Base-by-base conservation (phyloP, 2,329 filamentous ascomycete species). In the Ilyonectria mors-panacis region DNA sequence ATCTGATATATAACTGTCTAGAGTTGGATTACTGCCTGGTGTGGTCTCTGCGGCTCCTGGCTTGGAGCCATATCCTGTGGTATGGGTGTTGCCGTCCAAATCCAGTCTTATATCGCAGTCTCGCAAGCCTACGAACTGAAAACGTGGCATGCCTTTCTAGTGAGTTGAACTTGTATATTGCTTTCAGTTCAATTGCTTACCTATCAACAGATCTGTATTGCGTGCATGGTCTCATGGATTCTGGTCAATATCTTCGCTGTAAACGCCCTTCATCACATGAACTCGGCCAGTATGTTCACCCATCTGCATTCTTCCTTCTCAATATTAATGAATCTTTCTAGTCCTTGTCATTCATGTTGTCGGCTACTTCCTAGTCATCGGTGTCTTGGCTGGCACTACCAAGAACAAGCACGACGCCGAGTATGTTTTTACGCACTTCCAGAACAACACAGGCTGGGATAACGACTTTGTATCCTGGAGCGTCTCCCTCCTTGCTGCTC, bases 21-120 rank as follows among this genome's bases (percentile, higher is more conserved):
- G 54, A 56, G 54, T 23, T 56, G 54, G 54, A 44, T 56, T 13
- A 56, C 54, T 13, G 54, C 54, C 8, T 56, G 54, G 54, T 56
- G 54, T n/a, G 54, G 54, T 3, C 54, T 56, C 9, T 56, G 54
- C 9, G 54, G 54, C 6, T 44, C 35, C 5, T 56, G 54, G 54
- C 37, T 56, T 26, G 54, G 54, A n/a, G 54, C 54, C 17, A 28
- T 56, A 21, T 44, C 35, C 4, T 56, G 54, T 44, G 54, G 54
- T 13, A 56, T 56, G 54, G 54, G 54, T 28, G 54, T 56, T 12
- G 54, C 54, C n/a, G 54, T 56, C 23, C 54, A 56, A 35, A 19
- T 56, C 15, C 54, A 56, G 54, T 56, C 54, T 4, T 56, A 56
- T n/a, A 15, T 56, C 37, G 35, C 54, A 8, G 54, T 56, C 12